phyloP scores from a whole-genome alignment of 495 filamentous ascomycete species.

The Talaromyces wortmannii region DNA sequence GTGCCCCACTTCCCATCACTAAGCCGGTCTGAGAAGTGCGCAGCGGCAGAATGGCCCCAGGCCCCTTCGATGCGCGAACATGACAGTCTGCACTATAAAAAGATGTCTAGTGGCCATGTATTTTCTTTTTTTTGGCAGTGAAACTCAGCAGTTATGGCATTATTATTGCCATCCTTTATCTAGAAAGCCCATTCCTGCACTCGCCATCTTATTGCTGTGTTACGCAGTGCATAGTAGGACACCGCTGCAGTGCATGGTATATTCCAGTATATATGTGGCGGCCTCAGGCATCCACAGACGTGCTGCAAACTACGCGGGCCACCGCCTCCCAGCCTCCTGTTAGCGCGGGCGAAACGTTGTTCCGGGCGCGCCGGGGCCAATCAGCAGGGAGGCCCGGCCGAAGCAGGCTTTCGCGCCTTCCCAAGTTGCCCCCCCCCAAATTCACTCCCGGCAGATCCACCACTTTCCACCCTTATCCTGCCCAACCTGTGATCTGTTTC shows the following conservation, averaged over 20 bases:
- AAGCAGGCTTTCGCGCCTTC: neutral
- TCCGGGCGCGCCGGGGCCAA: neutral
- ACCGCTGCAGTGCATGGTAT: too few relatives aligned
- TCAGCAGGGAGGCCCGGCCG: neutral
- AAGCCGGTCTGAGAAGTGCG: constrained; percentile 21
- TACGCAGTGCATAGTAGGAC: too few relatives aligned
- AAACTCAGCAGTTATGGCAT: too few relatives aligned
- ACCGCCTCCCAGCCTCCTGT: neutral
- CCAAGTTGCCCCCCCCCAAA: neutral
- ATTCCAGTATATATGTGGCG: neutral
- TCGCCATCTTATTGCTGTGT: too few relatives aligned
- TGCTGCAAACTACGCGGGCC: neutral
- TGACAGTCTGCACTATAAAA: too few relatives aligned
- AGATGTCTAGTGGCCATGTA: too few relatives aligned
- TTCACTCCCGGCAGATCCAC: neutral
- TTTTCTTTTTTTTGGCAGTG: too few relatives aligned
- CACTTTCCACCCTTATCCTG: constrained; percentile 17
- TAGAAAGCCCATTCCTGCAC: too few relatives aligned
- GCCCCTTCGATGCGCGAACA: too few relatives aligned
- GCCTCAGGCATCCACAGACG: neutral
- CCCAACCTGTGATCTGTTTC: constrained; percentile 13
- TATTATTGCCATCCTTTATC: too few relatives aligned
- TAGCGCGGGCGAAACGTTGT: neutral
- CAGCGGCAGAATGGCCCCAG: neutral
- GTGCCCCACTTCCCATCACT: constrained; percentile 4